These are phyloP conservation scores for Diaporthe eres DNA, from an alignment of 2,329 filamentous ascomycete species.

Conservation along the genomic window DNA sequence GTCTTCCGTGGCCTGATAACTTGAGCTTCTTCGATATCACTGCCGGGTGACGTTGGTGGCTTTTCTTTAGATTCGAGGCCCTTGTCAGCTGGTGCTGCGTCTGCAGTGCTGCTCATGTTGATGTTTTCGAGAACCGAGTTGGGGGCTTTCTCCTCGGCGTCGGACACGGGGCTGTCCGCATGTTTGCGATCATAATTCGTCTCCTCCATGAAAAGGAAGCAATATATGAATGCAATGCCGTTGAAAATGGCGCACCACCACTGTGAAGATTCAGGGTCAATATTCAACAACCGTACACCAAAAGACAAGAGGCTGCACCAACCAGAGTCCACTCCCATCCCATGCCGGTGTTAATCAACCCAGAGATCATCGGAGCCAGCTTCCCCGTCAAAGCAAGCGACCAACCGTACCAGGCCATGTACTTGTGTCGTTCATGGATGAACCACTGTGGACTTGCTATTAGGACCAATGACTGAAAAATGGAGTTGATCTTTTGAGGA, in stretches of 20 bases:
- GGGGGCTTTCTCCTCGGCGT: background rate
- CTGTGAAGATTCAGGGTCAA: constrained; percentile 40
- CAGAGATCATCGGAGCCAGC: constrained; percentile 52
- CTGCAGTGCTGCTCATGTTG: background rate
- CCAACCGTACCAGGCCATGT: constrained; percentile 48
- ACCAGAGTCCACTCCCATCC: constrained; percentile 51
- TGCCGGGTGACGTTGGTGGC: background rate
- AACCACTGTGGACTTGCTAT: constrained; percentile 41
- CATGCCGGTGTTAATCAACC: constrained; percentile 50
- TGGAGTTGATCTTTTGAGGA: background rate
- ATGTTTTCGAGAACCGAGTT: background rate
- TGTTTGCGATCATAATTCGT: constrained; percentile 59
- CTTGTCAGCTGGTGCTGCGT: background rate
- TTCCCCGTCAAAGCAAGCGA: constrained; percentile 47
- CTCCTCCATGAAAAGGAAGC: constrained; percentile 69
- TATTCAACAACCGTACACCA: fast-evolving
- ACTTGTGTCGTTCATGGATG: constrained; percentile 48
- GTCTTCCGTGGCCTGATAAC: constrained; percentile 51
- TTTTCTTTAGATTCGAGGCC: background rate
- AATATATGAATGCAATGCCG: constrained; percentile 48
- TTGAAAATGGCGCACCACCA: constrained; percentile 50
- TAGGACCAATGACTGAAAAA: background rate
- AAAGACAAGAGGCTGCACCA: background rate
- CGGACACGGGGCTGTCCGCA: background rate
- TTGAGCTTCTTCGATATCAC: constrained; percentile 27